phyloP scores from a whole-genome alignment of 306 rosid genomes.

The Lathyrus oleraceus region DNA sequence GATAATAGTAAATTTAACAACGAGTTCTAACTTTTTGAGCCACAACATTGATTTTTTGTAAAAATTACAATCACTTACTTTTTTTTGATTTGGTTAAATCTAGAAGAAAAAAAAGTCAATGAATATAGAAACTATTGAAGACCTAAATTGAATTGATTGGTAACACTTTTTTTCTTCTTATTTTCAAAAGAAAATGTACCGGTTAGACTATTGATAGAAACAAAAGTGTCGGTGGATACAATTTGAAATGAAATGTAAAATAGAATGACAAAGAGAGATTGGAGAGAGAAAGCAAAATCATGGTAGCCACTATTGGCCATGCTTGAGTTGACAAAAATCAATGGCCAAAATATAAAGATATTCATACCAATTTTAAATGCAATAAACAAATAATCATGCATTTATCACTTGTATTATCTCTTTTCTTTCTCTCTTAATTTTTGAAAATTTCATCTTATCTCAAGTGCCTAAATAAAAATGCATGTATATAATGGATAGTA shows the following conservation, averaged over 20 bases:
- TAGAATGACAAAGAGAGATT: conserved; percentile 33
- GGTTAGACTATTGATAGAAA: conserved; percentile 14
- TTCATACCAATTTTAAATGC: conserved; percentile 25
- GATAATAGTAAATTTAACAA: too few species aligned
- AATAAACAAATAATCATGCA: neutral
- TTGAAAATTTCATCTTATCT: neutral
- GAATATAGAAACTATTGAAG: conserved; percentile 27
- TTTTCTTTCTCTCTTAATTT: too few species aligned
- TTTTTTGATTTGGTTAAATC: conserved; percentile 39
- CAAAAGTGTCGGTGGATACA: conserved; percentile 37
- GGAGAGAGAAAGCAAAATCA: conserved; percentile 34
- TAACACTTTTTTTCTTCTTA: conserved; percentile 11
- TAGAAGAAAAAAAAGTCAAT: conserved; percentile 5
- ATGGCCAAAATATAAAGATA: conserved; percentile 4
- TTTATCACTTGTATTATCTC: too few species aligned
- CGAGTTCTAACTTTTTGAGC: too few species aligned
- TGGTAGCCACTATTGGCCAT: conserved; percentile 34
- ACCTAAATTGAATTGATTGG: conserved; percentile 32
- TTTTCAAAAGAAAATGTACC: conserved; percentile 35
- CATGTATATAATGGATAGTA: too few species aligned
- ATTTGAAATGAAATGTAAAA: conserved; percentile 37
- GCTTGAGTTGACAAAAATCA: conserved; percentile 40
- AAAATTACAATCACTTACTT: neutral
- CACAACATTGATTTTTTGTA: too few species aligned
- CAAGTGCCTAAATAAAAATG: neutral